Conservation (phyloP, 2,329 filamentous ascomycete genomes). For the Pseudocercospora macadamiae region DNA sequence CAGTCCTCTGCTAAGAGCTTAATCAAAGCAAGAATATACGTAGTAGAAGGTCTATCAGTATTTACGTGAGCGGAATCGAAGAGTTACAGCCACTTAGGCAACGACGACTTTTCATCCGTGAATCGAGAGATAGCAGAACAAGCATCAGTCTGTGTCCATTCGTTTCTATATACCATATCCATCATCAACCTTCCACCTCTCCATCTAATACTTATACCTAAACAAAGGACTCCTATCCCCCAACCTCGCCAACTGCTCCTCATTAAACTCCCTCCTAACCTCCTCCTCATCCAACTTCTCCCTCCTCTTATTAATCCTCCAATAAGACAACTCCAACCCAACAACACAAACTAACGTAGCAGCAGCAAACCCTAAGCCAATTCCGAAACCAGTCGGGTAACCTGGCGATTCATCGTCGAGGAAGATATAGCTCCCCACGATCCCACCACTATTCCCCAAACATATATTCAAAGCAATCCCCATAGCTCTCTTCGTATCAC, state of each 20-base stretch:
- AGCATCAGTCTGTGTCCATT: no score
- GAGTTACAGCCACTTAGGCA: no score
- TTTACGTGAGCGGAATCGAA: no score
- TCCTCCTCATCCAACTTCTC: conserved; percentile 39
- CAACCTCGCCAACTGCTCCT: conserved; percentile 42
- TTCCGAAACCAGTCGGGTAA: conserved; percentile 28
- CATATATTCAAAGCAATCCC: conserved; percentile 45
- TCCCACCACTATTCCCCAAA: conserved; percentile 47
- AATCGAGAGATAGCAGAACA: no score
- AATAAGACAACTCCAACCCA: neutral
- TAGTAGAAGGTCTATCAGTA: no score
- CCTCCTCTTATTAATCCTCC: conserved; percentile 36
- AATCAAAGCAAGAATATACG: no score
- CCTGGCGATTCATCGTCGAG: conserved; percentile 38
- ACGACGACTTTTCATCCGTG: no score
- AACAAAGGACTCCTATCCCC: conserved; percentile 45
- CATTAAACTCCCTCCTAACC: conserved; percentile 39
- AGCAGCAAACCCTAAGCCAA: neutral
- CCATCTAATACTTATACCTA: no score
- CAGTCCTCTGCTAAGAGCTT: no score
- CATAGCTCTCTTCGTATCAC: conserved; percentile 41
- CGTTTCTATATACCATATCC: no score
- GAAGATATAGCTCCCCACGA: conserved; percentile 45
- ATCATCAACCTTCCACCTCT: no score
- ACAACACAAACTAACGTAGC: neutral